Evolutionary conservation across 2,329 filamentous ascomycete genomes (phyloP).

Genomic region (Xylariomycetidae sp.): DNA sequence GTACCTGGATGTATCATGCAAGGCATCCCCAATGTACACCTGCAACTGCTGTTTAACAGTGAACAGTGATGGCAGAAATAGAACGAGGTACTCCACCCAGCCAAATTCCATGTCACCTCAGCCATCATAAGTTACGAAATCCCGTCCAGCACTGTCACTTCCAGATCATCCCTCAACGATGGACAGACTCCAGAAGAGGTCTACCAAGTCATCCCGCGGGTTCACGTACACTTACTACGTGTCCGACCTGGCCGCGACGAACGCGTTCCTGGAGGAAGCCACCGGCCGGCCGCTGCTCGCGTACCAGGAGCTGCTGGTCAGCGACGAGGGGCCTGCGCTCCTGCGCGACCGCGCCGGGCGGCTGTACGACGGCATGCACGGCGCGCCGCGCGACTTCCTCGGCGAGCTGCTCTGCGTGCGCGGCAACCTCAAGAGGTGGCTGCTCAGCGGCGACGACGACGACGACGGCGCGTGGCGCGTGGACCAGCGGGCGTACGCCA

Average conservation of each 20-base stretch:
- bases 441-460: no score
- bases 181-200: slow-evolving; percentile 23
- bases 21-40: no score
- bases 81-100: no score
- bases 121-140: no score
- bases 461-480: slow-evolving; percentile 13
- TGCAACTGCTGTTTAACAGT: no score
- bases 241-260: slow-evolving; percentile 7
- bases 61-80: no score
- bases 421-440: slow-evolving; percentile 8
- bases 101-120: no score
- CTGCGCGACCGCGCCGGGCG: slow-evolving; percentile 3
- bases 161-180: no score
- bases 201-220: slow-evolving; percentile 22
- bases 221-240: slow-evolving; percentile 38
- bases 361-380: slow-evolving; percentile 5
- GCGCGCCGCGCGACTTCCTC: slow-evolving; percentile 2
- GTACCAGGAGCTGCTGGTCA: slow-evolving; percentile 6
- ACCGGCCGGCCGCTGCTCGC: slow-evolving; percentile 5
- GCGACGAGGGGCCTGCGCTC: slow-evolving; percentile 2
- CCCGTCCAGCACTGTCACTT: no score
- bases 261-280: slow-evolving; percentile 1
- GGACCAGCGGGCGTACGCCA: slow-evolving; percentile 30
- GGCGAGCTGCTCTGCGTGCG: slow-evolving; percentile 3
- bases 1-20: no score